These are phyloP conservation scores for Trichosporon asahii DNA, from an alignment of 1,284 basidiomycete species.

Conservation along the genomic window DNA sequence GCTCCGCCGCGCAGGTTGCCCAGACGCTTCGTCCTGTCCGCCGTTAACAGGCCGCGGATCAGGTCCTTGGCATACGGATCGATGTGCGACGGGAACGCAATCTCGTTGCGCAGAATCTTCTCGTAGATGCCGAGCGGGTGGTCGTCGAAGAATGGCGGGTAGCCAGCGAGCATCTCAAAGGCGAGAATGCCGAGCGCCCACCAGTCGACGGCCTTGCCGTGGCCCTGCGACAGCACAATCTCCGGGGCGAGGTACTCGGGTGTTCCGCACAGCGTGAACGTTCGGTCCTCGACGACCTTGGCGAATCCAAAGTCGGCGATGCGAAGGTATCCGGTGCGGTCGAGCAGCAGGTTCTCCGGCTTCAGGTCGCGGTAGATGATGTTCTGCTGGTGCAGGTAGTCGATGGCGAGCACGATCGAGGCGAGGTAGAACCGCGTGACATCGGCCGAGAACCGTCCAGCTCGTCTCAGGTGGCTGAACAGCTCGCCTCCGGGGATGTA, in stretches of 20 bases:
- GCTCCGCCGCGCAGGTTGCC: constrained; percentile 55
- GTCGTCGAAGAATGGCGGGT: constrained; percentile 54
- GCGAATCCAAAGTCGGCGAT: constrained; percentile 58
- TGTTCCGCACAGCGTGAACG: constrained; percentile 54
- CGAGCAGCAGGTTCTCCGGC: constrained; percentile 56
- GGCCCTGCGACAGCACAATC: constrained; percentile 54
- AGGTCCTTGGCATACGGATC: constrained; percentile 54
- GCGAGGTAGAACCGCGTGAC: constrained; percentile 58
- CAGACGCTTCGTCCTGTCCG: constrained; percentile 53
- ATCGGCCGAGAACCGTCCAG: constrained; percentile 55
- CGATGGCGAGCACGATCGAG: constrained; percentile 55
- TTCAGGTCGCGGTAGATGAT: constrained; percentile 58
- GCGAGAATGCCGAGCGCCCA: constrained; percentile 56
- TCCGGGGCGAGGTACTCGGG: constrained; percentile 55
- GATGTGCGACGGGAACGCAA: constrained; percentile 54
- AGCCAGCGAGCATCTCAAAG: constrained; percentile 55
- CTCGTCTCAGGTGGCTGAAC: constrained; percentile 55
- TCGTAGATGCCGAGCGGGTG: constrained; percentile 53
- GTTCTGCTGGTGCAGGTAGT: constrained; percentile 53
- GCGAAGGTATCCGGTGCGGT: constrained; percentile 51
- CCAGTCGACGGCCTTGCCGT: constrained; percentile 57
- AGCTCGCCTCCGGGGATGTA: constrained; percentile 58
- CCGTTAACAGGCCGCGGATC: constrained; percentile 53
- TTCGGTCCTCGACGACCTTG: constrained; percentile 54
- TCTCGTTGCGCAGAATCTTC: constrained; percentile 53